Evolutionary conservation across 768 basidiomycete species (phyloP), one percentile per base, ranked within the genome.

Genomic region (Naematelia encephala): DNA sequence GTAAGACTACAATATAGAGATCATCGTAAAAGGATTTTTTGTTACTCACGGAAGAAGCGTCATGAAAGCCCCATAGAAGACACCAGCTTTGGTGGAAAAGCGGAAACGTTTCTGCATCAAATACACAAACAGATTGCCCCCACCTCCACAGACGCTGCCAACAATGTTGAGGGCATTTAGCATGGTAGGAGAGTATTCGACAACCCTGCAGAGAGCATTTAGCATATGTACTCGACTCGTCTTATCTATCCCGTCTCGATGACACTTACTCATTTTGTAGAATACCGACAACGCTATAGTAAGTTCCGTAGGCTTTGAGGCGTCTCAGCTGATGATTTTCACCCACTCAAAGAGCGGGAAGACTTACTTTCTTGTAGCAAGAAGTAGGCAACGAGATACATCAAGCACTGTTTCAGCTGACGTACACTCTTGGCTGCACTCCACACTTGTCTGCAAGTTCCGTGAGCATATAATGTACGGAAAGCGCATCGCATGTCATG

Each of bases 381-480:
- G 45, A 62, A 57, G 30, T 57, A 62, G 1, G 50, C 55, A 39
- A 57, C 22, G 26, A 62, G 56, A 43, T 62, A 62, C 12, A 62
- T 26, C 39, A 57, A 11, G 44, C 42, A 45, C 42, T 62, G 60
- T 28, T 51, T 57, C 8, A 62, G 60, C 12, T 62, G 26, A 13
- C 45, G 25, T 4, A 53, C 22, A 29, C 51, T 43, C 56, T 62
- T 62, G 14, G 25, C 21, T 2, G 56, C 60, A 4, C 25, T 10
- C 49, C 49, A 57, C 4, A 62, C 51, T 46, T 62, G 60, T 30
- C 53, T 61, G 23, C 21, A n/a, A n/a, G n/a, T n/a, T n/a, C n/a
- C n/a, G n/a, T n/a, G n/a, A n/a, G n/a, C n/a, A n/a, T n/a, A n/a
- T n/a, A n/a, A n/a, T n/a, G n/a, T n/a, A n/a, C n/a, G n/a, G n/a